Evolutionary conservation across 75 land plant species (phyloP), one percentile per base, ranked within the genome.

Genomic region (Cryptomeria japonica): DNA sequence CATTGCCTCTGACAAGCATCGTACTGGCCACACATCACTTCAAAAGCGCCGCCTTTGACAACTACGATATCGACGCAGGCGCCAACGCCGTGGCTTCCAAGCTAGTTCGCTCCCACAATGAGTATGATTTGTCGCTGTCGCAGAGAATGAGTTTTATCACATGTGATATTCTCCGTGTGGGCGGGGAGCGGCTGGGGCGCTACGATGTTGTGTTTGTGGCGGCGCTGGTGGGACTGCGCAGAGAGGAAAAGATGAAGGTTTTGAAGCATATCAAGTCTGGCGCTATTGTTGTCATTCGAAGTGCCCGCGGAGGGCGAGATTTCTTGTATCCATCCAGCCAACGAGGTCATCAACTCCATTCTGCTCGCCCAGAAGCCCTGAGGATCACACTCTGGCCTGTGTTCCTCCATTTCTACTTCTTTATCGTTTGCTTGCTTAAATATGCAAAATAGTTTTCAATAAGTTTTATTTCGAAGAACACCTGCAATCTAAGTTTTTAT

Each of bases 251-350:
- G 85, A 53, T 28, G 86, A 42, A n/a, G 34, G 53, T 87, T n/a
- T 25, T 87, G 84, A 42, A 37, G 36, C 47, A 87, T 37, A 51
- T 80, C 87, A 46, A 38, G 46, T 80, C 84, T 1, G 88, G 83
- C 3, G 88, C 86, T 16, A 6, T 49, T 6, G 37, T 87, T 2
- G 32, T 87, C 49, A 36, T 78, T 2, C 47, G 88, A 14, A 87
- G 86, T 39, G 88, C 88, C 36, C 86, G 41, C 15, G 80, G 82
- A 11, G 84, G 41, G 83, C 12, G 88, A 19, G 88, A 44, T 16
- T 85, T 88, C 73, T 64, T 88, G 34, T 88, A 88, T 51, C 88
- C 88, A n/a, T n/a, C n/a, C n/a, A n/a, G n/a, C n/a, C n/a, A n/a
- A n/a, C n/a, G n/a, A n/a, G n/a, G n/a, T n/a, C n/a, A n/a, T n/a